Evolutionary conservation across 2,329 filamentous ascomycete species (phyloP).

Genomic region (Talaromyces atroroseus): DNA sequence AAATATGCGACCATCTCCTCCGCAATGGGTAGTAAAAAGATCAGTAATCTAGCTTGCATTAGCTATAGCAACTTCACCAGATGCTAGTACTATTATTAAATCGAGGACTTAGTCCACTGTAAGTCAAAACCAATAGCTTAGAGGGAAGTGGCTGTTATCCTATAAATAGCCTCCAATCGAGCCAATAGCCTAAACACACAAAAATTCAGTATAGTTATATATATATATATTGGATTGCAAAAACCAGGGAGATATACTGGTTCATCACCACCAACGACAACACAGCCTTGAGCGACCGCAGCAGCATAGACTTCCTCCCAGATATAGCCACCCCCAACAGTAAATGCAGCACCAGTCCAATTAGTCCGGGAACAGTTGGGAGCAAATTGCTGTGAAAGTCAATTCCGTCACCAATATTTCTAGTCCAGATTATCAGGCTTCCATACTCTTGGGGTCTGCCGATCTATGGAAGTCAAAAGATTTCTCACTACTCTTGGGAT

Average conservation of each 20-base stretch:
- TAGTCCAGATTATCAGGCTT: conserved; percentile 3
- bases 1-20: conserved; percentile 49
- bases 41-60: conserved; percentile 24
- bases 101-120: conserved; percentile 55
- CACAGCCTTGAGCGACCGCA: conserved; percentile 43
- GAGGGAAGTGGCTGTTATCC: conserved; percentile 54
- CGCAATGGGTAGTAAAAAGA: conserved; percentile 47
- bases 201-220: neutral
- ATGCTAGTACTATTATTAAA: conserved; percentile 51
- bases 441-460: conserved; percentile 5
- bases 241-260: neutral
- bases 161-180: conserved; percentile 56
- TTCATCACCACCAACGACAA: conserved; percentile 49
- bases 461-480: neutral
- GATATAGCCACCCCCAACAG: conserved; percentile 2
- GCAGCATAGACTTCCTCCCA: neutral
- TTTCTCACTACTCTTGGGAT: neutral
- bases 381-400: neutral
- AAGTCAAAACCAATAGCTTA: conserved; percentile 51
- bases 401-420: neutral
- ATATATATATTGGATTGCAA: neutral
- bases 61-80: conserved; percentile 47
- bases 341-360: conserved; percentile 2
- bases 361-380: neutral
- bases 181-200: conserved; percentile 48